A percentile compares a stretch with the other conserved stretches of the same genome.
Conservation (phyloP, 768 basidiomycete genomes). For the Roridomyces roridus region DNA sequence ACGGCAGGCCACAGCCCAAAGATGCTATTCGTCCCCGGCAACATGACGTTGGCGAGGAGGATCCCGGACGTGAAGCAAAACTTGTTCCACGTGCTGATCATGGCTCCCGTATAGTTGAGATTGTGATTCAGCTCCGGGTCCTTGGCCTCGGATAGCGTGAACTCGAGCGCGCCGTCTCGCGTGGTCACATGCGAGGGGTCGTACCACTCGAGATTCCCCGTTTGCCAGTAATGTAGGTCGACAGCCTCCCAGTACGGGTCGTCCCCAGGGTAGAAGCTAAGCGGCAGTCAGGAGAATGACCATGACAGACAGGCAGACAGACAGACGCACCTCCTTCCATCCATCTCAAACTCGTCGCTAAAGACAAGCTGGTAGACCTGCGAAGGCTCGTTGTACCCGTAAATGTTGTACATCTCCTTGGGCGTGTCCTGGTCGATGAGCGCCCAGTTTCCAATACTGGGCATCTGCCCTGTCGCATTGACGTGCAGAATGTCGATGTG, state of each 20-base stretch:
- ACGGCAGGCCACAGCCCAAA: conserved; percentile 23
- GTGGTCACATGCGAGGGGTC: conserved; percentile 73
- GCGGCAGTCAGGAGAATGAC: too few species aligned
- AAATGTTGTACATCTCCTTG: conserved; percentile 39
- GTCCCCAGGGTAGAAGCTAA: conserved; percentile 54
- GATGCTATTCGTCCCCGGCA: conserved; percentile 49
- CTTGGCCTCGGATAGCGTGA: conserved; percentile 66
- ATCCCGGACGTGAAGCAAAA: conserved; percentile 86
- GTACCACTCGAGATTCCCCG: conserved; percentile 53
- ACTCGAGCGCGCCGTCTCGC: conserved; percentile 67
- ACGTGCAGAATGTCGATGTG: background rate
- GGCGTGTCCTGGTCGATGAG: conserved; percentile 68
- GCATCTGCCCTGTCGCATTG: conserved; percentile 14
- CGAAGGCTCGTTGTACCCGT: conserved; percentile 43
- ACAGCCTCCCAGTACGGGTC: conserved; percentile 60
- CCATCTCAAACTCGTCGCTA: conserved; percentile 71
- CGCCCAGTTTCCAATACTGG: conserved; percentile 45
- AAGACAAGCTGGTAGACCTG: conserved; percentile 55
- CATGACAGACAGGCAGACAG: too few species aligned
- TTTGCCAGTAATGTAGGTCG: conserved; percentile 74
- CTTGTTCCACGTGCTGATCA: conserved; percentile 36
- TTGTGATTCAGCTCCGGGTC: conserved; percentile 58
- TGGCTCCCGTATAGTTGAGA: conserved; percentile 59
- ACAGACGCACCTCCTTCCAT: conserved; percentile 45
- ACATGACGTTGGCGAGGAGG: conserved; percentile 54